Evolutionary conservation across 2,329 filamentous ascomycete species (phyloP).

Genomic region (Stachybotrys elegans): DNA sequence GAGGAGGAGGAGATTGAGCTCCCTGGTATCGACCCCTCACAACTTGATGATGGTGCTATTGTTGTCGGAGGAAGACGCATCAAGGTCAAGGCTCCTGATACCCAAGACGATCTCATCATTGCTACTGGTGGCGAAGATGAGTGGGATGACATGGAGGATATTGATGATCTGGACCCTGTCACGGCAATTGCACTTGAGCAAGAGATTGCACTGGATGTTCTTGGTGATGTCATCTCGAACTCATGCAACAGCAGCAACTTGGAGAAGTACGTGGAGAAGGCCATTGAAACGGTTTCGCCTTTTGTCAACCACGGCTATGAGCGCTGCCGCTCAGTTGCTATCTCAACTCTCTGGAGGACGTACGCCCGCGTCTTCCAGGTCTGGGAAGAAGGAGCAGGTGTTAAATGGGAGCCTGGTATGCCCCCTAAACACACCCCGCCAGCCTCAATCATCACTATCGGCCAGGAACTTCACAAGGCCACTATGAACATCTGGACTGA

Average conservation of each 20-base stretch:
- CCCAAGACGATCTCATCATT: conserved; percentile 48
- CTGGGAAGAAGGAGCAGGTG: conserved; percentile 66
- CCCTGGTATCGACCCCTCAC: conserved; percentile 49
- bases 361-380: conserved; percentile 89
- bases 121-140: conserved; percentile 50
- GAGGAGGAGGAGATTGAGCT: conserved; percentile 84
- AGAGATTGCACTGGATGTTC: conserved; percentile 92
- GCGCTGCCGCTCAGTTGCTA: conserved; percentile 85
- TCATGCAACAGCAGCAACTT: conserved; percentile 69
- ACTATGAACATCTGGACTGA: conserved; percentile 84
- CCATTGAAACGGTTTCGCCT: conserved; percentile 73
- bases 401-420: conserved; percentile 86
- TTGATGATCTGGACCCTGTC: conserved; percentile 79
- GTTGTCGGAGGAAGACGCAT: conserved; percentile 79
- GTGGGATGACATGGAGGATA: conserved; percentile 65
- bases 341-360: conserved; percentile 87
- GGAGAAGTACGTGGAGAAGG: conserved; percentile 82
- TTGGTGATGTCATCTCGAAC: conserved; percentile 87
- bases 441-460: conserved; percentile 75
- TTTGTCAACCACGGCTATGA: conserved; percentile 88
- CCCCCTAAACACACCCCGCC: conserved; percentile 78
- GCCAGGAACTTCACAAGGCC: conserved; percentile 76
- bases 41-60: conserved; percentile 71
- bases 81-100: conserved; percentile 61
- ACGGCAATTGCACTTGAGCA: conserved; percentile 92